Percentiles rank a stretch among this genome's conserved stretches.
These are phyloP conservation scores for Fusarium guadeloupense DNA, from an alignment of 2,329 filamentous ascomycete genomes.

Conservation along the genomic window DNA sequence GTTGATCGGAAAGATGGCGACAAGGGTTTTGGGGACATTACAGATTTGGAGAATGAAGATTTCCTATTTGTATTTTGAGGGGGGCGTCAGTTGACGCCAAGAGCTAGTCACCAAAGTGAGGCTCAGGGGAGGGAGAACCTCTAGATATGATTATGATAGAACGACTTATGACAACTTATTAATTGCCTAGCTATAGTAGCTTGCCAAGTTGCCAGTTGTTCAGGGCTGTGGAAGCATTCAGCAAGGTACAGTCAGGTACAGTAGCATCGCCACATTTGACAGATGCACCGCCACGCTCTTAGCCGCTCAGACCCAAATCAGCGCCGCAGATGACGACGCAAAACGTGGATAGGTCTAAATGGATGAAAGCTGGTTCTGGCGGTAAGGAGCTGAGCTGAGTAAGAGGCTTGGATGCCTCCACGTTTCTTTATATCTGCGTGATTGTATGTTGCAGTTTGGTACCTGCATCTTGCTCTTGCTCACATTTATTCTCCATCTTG, in stretches of 20 bases:
- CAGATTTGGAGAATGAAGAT: slow-evolving; percentile 70
- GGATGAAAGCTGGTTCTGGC: not conserved
- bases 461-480: not conserved
- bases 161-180: not conserved
- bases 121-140: not conserved
- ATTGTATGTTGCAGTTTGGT: not conserved
- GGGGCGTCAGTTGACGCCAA: not conserved
- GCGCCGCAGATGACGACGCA: slow-evolving; percentile 37
- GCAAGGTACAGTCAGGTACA: too few relatives aligned
- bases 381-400: slow-evolving; percentile 28
- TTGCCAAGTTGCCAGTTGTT: too few relatives aligned
- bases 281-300: slow-evolving; percentile 33
- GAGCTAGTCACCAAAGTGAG: not conserved
- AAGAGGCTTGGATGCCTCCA: slow-evolving; percentile 30
- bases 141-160: not conserved
- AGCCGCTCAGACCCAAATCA: slow-evolving; percentile 21
- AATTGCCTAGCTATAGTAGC: slow-evolving; percentile 7
- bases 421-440: slow-evolving; percentile 22
- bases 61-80: slow-evolving; percentile 66
- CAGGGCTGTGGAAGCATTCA: not conserved
- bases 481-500: not conserved
- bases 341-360: slow-evolving; percentile 19
- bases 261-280: slow-evolving; percentile 30
- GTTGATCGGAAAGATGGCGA: slow-evolving; percentile 17
- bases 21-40: slow-evolving; percentile 58